Base-by-base conservation (phyloP, 768 basidiomycete species). In the Mycena chlorophos region DNA sequence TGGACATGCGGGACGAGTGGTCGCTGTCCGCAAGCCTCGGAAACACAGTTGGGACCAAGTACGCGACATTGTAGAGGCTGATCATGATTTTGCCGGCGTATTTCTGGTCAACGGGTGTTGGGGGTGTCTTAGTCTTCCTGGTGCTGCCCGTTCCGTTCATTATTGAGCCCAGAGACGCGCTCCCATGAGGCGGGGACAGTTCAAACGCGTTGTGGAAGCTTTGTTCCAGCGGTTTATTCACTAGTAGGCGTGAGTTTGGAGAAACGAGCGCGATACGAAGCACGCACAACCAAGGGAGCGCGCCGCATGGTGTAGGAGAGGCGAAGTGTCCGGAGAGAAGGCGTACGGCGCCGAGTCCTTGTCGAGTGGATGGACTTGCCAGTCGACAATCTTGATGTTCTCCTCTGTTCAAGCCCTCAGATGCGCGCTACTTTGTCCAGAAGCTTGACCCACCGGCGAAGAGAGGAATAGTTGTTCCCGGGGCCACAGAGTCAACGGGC, bases 81-180 rank as follows among this genome's bases (percentile, higher is more conserved):
- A 92, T 83, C 30, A 89, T 79, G 53, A 92, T 86, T 48, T 85
- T 83, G 3, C 90, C 90, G 0, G 85, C 84, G 60, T 88, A 90
- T 63, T 79, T 82, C 39, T 74, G 75, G 53, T 91, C 90, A 23
- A 89, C 71, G 6, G 81, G 78, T 3, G 81, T 67, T 4, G 61
- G 28, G 65, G 54, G 40, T 73, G 71, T 19, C 61, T n/a, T n/a
- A 19, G 20, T 42, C n/a, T 42, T 64, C 47, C 59, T 59, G 2
- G 58, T 54, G 5, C 69, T 55, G 12, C 70, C 57, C 14, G 71
- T 61, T 5, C 71, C 67, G 47, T 74, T 75, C 22, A 77, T 63
- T 52, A 69, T 75, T 47, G 68, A 67, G 16, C 70, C 71, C n/a
- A 74, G 65, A 57, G 68, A 75, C 26, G 74, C 71, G 10, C 65